These are phyloP conservation scores for Dendrobium huoshanense DNA, from an alignment of 106 monocot genomes.

Conservation along the genomic window DNA sequence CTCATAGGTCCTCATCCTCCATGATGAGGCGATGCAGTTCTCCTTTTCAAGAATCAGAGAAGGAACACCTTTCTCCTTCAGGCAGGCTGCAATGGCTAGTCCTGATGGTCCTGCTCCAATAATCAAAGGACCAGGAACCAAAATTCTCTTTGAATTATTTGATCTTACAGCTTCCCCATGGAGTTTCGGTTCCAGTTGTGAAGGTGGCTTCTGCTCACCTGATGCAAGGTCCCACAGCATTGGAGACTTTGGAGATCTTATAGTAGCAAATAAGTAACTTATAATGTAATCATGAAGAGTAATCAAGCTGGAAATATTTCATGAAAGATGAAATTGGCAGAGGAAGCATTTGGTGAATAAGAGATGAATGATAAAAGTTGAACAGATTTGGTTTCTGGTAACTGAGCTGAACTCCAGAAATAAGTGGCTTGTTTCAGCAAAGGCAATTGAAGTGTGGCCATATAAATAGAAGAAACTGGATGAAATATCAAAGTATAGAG, in stretches of 20 bases:
- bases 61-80: conserved; percentile 56
- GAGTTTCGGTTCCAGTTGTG: conserved; percentile 7
- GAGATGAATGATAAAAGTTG: no score
- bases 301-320: no score
- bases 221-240: no score
- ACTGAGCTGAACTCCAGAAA: background rate
- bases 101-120: conserved; percentile 84
- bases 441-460: background rate
- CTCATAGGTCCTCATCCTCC: conserved; percentile 72
- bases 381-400: no score
- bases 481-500: conserved; percentile 1
- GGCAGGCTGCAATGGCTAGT: conserved; percentile 66
- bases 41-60: conserved; percentile 66
- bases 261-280: no score
- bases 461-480: conserved; percentile 27
- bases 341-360: no score
- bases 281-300: no score
- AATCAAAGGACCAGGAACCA: conserved; percentile 68
- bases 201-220: background rate
- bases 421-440: background rate
- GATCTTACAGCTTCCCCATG: conserved; percentile 9
- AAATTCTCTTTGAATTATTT: conserved; percentile 28
- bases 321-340: no score
- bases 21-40: conserved; percentile 52
- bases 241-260: no score